Evolutionary conservation across 2,329 filamentous ascomycete genomes (phyloP).

Genomic region (Botrytis porri): DNA sequence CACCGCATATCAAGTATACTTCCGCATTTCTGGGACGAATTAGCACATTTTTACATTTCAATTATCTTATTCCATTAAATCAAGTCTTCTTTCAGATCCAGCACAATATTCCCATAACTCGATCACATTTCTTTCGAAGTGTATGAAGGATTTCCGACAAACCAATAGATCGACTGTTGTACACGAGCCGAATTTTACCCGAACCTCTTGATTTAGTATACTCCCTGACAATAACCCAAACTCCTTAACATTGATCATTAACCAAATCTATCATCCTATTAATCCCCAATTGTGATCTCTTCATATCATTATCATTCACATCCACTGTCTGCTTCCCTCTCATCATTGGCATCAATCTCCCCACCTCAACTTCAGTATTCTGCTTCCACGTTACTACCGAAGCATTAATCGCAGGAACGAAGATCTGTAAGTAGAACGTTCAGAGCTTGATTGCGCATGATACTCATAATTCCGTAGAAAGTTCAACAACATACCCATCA

Average conservation of each 20-base stretch:
- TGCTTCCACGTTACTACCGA: not conserved
- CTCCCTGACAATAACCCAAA: not conserved
- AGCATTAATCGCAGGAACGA: not conserved
- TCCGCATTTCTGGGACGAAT: no score
- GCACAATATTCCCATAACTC: not conserved
- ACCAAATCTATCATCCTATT: not conserved
- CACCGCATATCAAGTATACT: not conserved
- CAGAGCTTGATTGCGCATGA: not conserved
- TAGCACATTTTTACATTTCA: not conserved
- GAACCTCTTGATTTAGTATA: not conserved
- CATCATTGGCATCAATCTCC: not conserved
- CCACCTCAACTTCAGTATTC: not conserved
- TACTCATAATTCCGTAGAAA: not conserved
- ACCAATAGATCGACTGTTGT: not conserved
- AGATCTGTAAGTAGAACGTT: not conserved
- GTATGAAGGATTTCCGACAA: not conserved
- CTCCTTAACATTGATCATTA: not conserved
- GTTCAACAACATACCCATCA: not conserved
- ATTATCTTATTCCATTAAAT: not conserved
- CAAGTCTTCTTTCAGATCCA: not conserved
- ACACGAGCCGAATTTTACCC: not conserved
- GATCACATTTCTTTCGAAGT: not conserved
- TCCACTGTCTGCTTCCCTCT: not conserved
- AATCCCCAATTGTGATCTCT: not conserved
- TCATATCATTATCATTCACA: not conserved